Conservation (phyloP, 208 protist genomes). For the Naegleria lovaniensis region DNA sequence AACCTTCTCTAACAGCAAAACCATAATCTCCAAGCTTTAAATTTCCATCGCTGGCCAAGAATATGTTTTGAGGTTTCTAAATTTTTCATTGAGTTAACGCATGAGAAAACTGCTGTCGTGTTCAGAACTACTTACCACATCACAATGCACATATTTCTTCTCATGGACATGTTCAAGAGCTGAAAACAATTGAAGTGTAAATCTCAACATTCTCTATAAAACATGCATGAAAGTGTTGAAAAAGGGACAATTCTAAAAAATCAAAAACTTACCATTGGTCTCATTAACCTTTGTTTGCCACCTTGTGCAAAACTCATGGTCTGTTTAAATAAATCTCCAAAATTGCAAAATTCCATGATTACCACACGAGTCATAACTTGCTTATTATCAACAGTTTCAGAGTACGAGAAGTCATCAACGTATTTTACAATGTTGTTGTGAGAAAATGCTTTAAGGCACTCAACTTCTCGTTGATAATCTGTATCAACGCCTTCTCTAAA, state of each 20-base stretch:
- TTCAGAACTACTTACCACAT: not conserved
- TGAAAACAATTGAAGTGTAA: not conserved
- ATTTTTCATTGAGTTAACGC: not conserved
- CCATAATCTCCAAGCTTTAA: not conserved
- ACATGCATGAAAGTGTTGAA: too few species aligned
- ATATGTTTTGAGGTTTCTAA: not conserved
- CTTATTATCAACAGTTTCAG: not conserved
- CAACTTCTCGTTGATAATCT: not conserved
- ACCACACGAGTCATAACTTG: not conserved
- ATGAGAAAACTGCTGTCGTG: too few species aligned
- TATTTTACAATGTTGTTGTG: not conserved
- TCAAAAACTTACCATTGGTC: not conserved
- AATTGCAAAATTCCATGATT: not conserved
- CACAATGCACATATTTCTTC: not conserved
- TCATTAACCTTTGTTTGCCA: not conserved
- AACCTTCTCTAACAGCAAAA: not conserved
- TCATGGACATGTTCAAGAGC: not conserved
- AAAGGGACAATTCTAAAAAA: too few species aligned
- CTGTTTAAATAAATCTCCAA: not conserved
- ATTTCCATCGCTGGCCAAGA: not conserved
- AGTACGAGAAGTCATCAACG: not conserved
- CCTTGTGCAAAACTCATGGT: not conserved
- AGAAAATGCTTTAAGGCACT: not conserved
- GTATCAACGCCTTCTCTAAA: not conserved
- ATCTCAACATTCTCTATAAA: not conserved